These are phyloP conservation scores for Wickerhamomyces alni DNA, from an alignment of 805 yeast genomes.

Conservation along the genomic window DNA sequence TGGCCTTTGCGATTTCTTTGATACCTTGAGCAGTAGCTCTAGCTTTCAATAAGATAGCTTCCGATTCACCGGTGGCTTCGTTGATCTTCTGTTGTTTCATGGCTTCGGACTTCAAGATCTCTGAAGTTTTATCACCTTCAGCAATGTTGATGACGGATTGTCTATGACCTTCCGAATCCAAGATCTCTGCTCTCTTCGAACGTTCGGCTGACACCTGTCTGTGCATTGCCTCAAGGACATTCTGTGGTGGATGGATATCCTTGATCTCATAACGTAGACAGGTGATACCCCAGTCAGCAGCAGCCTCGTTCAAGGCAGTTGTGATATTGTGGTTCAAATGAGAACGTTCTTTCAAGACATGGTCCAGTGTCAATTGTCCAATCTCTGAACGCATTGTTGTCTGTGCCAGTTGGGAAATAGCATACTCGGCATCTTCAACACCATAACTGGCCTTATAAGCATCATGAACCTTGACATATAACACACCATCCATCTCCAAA, in stretches of 20 bases:
- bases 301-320: conserved; percentile 76
- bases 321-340: conserved; percentile 67
- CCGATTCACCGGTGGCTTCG: conserved; percentile 68
- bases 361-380: conserved; percentile 75
- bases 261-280: conserved; percentile 83
- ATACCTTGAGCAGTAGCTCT: conserved; percentile 73
- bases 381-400: conserved; percentile 89
- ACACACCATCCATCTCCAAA: conserved; percentile 77
- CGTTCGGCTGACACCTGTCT: conserved; percentile 85
- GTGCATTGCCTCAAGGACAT: conserved; percentile 87
- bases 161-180: conserved; percentile 81
- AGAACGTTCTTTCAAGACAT: conserved; percentile 74
- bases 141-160: conserved; percentile 77
- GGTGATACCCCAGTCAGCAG: conserved; percentile 78
- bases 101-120: conserved; percentile 74
- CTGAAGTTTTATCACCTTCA: conserved; percentile 71
- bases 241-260: conserved; percentile 82
- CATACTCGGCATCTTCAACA: conserved; percentile 83
- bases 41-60: conserved; percentile 59
- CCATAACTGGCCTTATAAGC: conserved; percentile 85
- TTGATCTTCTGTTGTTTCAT: conserved; percentile 54
- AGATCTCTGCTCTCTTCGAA: conserved; percentile 79
- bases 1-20: conserved; percentile 57
- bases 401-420: conserved; percentile 80
- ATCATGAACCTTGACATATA: conserved; percentile 71